Evolutionary conservation across 805 yeast genomes (phyloP), one percentile per base, ranked within the genome.

Genomic region (Ogataea ganodermae): DNA sequence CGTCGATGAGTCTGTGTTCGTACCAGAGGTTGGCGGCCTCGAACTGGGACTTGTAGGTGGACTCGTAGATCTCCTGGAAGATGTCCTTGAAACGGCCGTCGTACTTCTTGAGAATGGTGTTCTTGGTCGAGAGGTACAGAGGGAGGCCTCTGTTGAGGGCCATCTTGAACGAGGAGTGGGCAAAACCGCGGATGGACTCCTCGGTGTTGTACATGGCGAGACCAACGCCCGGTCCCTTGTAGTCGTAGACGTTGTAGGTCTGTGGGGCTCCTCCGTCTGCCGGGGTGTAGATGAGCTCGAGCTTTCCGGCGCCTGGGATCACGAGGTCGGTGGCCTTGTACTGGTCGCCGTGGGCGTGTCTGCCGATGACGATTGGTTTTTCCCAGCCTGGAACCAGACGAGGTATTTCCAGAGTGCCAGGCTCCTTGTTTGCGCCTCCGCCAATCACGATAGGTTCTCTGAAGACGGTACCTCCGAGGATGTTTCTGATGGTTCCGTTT

Each of bases 281-380:
- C 27, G 91, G 90, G 41, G 79, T 83, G 71, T 75, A 86, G 8
- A 78, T 81, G 59, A 86, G 67, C 60, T 83, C 83, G 60, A 86
- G 69, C 44, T 75, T 74, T 53, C 94, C 94, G 6, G 85, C 80
- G 42, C 78, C 80, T 22, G 83, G 81, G 46, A 86, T 72, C 42
- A 84, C 78, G 37, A 83, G 66, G 66, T 86, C 91, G 14, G 89
- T 84, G 45, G 91, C 89, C 68, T 84, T 86, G 66, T 86, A 86
- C 69, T 86, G 92, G 65, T 86, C 94, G 54, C 90, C 92, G 62
- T 80, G 84, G 13, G 92, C 92, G 54, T 86, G 94, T 80, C 94
- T 83, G 48, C 94, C 94, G 57, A 86, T 86, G 45, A 86, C 82
- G 60, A 86, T 86, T 51, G 92, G 92, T 61, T 85, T 78, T 62